Conservation (phyloP, 495 filamentous ascomycete species). For the Tuber brumale region DNA sequence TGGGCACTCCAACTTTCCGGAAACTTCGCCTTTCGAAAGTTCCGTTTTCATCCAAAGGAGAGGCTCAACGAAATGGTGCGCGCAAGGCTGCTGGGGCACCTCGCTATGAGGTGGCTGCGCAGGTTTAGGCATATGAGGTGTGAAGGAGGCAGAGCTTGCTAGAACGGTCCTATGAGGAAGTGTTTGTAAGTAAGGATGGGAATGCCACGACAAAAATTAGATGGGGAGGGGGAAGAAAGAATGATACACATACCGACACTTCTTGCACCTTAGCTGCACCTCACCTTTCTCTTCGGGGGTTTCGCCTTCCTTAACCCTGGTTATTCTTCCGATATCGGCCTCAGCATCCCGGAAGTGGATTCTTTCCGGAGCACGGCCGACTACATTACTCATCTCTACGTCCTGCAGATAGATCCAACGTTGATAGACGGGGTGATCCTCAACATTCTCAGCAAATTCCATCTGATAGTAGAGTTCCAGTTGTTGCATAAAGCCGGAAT, state of each 20-base stretch:
- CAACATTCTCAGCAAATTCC: conserved; percentile 54
- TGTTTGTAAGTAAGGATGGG: conserved; percentile 41
- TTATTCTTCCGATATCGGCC: conserved; percentile 17
- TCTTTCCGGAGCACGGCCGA: conserved; percentile 63
- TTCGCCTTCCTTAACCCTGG: conserved; percentile 44
- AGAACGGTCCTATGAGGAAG: conserved; percentile 33
- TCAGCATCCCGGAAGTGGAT: conserved; percentile 81
- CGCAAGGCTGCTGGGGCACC: conserved; percentile 49
- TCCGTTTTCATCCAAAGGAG: conserved; percentile 87
- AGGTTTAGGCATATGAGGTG: conserved; percentile 48
- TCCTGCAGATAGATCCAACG: conserved; percentile 80
- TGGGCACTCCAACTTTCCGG: conserved; percentile 77
- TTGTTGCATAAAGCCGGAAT: conserved; percentile 81
- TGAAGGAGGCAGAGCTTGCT: conserved; percentile 58
- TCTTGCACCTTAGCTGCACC: conserved; percentile 50
- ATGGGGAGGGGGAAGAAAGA: neutral
- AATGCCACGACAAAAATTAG: conserved; percentile 43
- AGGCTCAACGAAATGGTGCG: conserved; percentile 82
- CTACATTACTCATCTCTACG: conserved; percentile 63
- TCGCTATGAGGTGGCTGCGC: conserved; percentile 15
- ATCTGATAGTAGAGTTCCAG: conserved; percentile 79
- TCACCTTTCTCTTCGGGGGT: conserved; percentile 28
- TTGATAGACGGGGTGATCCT: conserved; percentile 67
- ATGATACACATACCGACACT: conserved; percentile 47
- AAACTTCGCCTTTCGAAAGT: conserved; percentile 67